Conservation (phyloP, 768 basidiomycete genomes). For the Russula foetens region DNA sequence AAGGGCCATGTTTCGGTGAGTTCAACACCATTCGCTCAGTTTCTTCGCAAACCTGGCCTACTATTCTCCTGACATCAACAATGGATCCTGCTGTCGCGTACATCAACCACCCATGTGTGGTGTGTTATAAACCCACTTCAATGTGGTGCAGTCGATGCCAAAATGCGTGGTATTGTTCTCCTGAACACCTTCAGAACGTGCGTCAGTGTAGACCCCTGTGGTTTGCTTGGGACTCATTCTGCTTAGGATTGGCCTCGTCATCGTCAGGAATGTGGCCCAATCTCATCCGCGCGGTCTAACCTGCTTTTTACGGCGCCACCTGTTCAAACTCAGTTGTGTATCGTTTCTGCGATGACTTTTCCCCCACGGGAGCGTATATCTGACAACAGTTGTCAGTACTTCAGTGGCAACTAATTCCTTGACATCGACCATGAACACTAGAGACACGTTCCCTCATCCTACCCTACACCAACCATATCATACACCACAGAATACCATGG, state of each 20-base stretch:
- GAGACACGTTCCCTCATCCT: background rate
- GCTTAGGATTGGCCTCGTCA: slow-evolving; percentile 74
- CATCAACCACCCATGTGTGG: slow-evolving; percentile 67
- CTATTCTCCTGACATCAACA: background rate
- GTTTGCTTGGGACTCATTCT: background rate
- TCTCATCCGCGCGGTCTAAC: slow-evolving; percentile 41
- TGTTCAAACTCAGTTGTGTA: slow-evolving; percentile 55
- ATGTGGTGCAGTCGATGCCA: slow-evolving; percentile 90
- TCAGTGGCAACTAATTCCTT: too few relatives aligned
- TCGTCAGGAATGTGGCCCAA: slow-evolving; percentile 57
- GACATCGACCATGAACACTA: too few relatives aligned
- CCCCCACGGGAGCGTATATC: slow-evolving; percentile 59
- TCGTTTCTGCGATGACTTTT: slow-evolving; percentile 69
- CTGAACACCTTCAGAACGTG: slow-evolving; percentile 67
- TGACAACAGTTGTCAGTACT: too few relatives aligned
- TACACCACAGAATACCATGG: too few relatives aligned
- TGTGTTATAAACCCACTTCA: slow-evolving; percentile 65
- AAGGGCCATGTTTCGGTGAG: background rate
- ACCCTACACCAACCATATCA: background rate
- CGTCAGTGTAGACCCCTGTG: slow-evolving; percentile 22
- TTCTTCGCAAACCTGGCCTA: background rate
- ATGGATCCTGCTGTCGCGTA: slow-evolving; percentile 29
- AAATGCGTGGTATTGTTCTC: slow-evolving; percentile 70
- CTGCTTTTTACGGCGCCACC: slow-evolving; percentile 73
- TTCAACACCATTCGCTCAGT: background rate